Base-by-base conservation (phyloP, 2,329 filamentous ascomycete species). In the Cryphonectria parasitica region DNA sequence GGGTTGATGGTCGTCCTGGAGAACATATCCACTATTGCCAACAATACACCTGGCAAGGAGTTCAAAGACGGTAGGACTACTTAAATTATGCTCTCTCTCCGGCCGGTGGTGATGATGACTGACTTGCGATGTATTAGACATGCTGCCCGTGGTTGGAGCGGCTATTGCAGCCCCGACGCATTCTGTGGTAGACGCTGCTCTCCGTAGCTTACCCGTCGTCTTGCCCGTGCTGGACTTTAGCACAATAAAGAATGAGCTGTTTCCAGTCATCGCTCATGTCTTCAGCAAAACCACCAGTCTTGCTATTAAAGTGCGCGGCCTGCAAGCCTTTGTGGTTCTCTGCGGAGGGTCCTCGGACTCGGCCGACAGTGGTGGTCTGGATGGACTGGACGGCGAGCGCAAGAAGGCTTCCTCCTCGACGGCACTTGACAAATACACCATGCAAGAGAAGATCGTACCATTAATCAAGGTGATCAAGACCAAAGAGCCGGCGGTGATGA, bases 401-500 rank as follows among this genome's bases (percentile, higher is more conserved):
- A 86, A 88, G 70, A 90, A 91, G 77, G 83, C 86, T 2, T 88
- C 87, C 3, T 92, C 88, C 0, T 91, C 91, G 0, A 94, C 90
- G 1, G 95, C 95, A 3, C 84, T 99, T 39, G 96, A 99, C 83
- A 98, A 98, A 80, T 98, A 96, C 78, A 98, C 96, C 0, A 95
- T 99, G 83, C 96, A 99, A 79, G 96, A 99, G 79, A 98, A 98
- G 83, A 92, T 99, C 45, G 88, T 98, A 0, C 96, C 96, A 0
- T 83, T 98, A 5, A 86, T 99, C 72, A 94, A 93, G 77, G 94
- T 87, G 1, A 98, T 99, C 83, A 98, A 97, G 81, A 99, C 96
- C 0, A 98, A 97, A 78, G 96, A 99, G 79, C 96, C 96, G 0
- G 95, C 94, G 10, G 96, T 99, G 13, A 98, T 98, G 93, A 92